Conservation (phyloP, 225 moss, liverwort and hornwort genomes). For the Bryoerythrophyllum caledonicum region DNA sequence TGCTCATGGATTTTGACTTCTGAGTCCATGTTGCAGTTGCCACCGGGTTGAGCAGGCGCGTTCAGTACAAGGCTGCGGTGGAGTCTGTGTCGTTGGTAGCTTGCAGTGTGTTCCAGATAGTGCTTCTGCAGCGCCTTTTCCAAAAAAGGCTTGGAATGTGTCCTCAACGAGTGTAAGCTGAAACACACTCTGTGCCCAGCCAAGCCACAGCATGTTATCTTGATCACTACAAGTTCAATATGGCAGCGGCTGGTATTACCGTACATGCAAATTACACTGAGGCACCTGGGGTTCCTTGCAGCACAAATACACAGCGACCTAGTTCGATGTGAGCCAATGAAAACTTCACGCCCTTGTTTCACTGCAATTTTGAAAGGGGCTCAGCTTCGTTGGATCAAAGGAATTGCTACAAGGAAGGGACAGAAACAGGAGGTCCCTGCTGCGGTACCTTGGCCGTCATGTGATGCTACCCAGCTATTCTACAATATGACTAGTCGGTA, state of each 20-base stretch:
- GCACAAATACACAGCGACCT: background rate
- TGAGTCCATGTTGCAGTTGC: constrained; percentile 39
- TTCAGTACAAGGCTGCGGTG: constrained; percentile 47
- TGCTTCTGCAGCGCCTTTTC: constrained; percentile 57
- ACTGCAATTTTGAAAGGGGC: constrained; percentile 26
- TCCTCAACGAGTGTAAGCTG: constrained; percentile 20
- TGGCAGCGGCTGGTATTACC: background rate
- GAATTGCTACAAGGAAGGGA: constrained; percentile 18
- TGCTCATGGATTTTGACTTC: constrained; percentile 5
- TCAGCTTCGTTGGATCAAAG: constrained; percentile 12
- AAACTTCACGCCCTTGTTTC: constrained; percentile 23
- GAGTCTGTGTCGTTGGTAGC: constrained; percentile 47
- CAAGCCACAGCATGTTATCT: background rate
- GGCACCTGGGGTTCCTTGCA: background rate
- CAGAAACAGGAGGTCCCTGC: constrained; percentile 8
- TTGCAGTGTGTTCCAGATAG: constrained; percentile 57
- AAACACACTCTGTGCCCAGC: background rate
- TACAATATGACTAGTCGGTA: constrained; percentile 27
- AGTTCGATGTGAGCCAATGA: background rate
- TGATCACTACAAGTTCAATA: background rate
- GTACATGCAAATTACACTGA: background rate
- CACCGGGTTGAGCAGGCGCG: constrained; percentile 32
- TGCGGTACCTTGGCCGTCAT: constrained; percentile 23
- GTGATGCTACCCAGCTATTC: constrained; percentile 35
- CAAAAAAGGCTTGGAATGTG: constrained; percentile 26